Evolutionary conservation across 192 early-diverging fungal species (phyloP).

Genomic region (Phycomyces nitens): DNA sequence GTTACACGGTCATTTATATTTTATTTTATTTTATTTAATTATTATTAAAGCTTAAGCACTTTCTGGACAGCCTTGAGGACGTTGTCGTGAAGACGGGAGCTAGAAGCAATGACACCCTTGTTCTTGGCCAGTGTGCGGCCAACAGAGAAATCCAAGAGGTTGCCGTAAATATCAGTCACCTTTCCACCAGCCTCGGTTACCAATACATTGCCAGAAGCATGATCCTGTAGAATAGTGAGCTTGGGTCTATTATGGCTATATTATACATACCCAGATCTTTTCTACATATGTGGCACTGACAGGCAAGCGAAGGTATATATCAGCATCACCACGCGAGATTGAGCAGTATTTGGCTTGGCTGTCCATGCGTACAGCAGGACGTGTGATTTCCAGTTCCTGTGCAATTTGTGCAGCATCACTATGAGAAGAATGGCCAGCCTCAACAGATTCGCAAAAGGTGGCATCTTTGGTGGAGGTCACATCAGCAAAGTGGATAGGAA

Average conservation of each 20-base stretch:
- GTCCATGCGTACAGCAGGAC: slow-evolving; percentile 87
- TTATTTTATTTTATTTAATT: neutral
- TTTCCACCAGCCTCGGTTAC: slow-evolving; percentile 92
- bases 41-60: slow-evolving; percentile 33
- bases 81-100: slow-evolving; percentile 67
- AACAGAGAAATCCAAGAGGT: slow-evolving; percentile 83
- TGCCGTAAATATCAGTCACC: slow-evolving; percentile 79
- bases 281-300: slow-evolving; percentile 80
- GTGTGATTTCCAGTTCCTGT: slow-evolving; percentile 73
- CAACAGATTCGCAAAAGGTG: slow-evolving; percentile 93
- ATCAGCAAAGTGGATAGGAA: slow-evolving; percentile 56
- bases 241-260: neutral
- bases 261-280: slow-evolving; percentile 89
- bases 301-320: slow-evolving; percentile 88
- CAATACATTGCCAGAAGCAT: slow-evolving; percentile 87
- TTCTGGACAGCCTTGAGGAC: slow-evolving; percentile 79
- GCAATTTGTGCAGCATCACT: slow-evolving; percentile 75
- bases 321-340: slow-evolving; percentile 88
- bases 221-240: slow-evolving; percentile 60
- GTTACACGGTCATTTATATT: neutral
- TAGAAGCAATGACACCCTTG: slow-evolving; percentile 85
- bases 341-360: slow-evolving; percentile 96
- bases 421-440: slow-evolving; percentile 88
- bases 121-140: slow-evolving; percentile 82
- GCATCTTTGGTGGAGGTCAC: slow-evolving; percentile 57